These are phyloP conservation scores for Onygenales sp. DNA, from an alignment of 2,329 filamentous ascomycete species.

Conservation along the genomic window DNA sequence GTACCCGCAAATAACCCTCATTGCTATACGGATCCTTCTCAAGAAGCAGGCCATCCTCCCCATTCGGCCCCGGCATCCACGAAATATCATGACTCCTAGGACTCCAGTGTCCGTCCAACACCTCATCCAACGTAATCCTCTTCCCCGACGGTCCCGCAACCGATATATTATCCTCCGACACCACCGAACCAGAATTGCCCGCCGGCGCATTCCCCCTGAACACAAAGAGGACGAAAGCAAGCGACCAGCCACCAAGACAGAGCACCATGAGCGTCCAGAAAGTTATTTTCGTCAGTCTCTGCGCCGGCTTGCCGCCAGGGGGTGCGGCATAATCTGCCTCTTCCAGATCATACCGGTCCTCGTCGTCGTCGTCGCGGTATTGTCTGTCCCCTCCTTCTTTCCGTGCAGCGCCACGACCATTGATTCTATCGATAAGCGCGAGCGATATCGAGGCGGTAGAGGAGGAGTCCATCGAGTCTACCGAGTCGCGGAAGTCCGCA, in stretches of 20 bases:
- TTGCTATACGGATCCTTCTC: constrained; percentile 48
- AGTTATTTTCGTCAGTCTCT: constrained; percentile 19
- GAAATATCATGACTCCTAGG: constrained; percentile 32
- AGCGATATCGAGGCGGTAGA: constrained; percentile 13
- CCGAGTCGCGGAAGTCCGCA: background rate
- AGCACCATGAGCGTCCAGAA: constrained; percentile 33
- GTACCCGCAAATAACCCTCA: constrained; percentile 64
- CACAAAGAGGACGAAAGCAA: constrained; percentile 36
- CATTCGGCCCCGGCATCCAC: constrained; percentile 39
- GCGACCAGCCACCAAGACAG: constrained; percentile 35
- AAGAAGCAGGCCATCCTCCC: constrained; percentile 69
- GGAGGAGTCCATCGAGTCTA: constrained; percentile 12
- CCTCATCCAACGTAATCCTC: constrained; percentile 22
- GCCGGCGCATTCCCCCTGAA: constrained; percentile 23
- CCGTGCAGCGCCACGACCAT: background rate
- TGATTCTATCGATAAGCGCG: constrained; percentile 8
- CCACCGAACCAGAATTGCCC: constrained; percentile 16
- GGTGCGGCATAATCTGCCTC: constrained; percentile 17
- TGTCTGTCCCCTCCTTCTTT: background rate
- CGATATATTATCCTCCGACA: constrained; percentile 7
- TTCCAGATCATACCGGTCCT: constrained; percentile 20
- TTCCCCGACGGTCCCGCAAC: constrained; percentile 11
- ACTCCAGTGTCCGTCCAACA: constrained; percentile 19
- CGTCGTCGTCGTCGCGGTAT: constrained; percentile 8
- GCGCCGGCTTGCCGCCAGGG: constrained; percentile 5